phyloP scores from a whole-genome alignment of 2,329 filamentous ascomycete genomes.

The Penicillium sp. region DNA sequence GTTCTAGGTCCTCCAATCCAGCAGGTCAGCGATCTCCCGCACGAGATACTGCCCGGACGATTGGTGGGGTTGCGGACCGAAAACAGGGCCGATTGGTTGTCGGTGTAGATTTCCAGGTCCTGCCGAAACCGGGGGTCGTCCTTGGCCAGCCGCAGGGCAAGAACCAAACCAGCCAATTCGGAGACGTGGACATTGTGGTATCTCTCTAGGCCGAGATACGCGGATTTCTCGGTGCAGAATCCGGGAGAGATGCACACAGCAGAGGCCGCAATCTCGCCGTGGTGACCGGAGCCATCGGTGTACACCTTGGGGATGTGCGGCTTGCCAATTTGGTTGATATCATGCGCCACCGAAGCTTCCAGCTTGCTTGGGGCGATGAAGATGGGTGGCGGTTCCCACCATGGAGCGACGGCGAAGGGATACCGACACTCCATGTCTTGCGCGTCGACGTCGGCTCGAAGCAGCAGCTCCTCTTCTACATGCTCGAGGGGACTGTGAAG shows the following conservation, averaged over 20 bases:
- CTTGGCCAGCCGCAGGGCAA: constrained; percentile 2
- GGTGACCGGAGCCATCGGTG: constrained; percentile 1
- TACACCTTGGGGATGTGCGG: neutral
- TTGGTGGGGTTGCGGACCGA: constrained; percentile 8
- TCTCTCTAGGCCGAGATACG: neutral
- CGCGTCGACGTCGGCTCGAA: too few species aligned
- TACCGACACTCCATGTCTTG: constrained; percentile 5
- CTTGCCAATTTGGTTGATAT: constrained; percentile 6
- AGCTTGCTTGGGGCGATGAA: neutral
- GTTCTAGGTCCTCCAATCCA: neutral
- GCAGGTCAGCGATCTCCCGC: neutral
- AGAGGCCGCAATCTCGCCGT: neutral
- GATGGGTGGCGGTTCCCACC: constrained; percentile 1
- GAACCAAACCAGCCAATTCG: constrained; percentile 1
- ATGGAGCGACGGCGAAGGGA: too few species aligned
- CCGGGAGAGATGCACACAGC: neutral
- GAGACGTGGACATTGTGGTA: constrained; percentile 5
- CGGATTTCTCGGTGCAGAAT: constrained; percentile 1
- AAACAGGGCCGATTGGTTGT: constrained; percentile 7
- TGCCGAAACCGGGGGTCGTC: neutral
- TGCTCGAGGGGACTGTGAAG: neutral
- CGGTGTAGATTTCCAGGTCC: constrained; percentile 2
- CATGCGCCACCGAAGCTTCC: constrained; percentile 7
- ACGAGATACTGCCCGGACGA: constrained; percentile 6
- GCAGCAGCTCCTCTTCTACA: too few species aligned